phyloP scores from a whole-genome alignment of 2,329 filamentous ascomycete species.

The Microascus cirrosus region DNA sequence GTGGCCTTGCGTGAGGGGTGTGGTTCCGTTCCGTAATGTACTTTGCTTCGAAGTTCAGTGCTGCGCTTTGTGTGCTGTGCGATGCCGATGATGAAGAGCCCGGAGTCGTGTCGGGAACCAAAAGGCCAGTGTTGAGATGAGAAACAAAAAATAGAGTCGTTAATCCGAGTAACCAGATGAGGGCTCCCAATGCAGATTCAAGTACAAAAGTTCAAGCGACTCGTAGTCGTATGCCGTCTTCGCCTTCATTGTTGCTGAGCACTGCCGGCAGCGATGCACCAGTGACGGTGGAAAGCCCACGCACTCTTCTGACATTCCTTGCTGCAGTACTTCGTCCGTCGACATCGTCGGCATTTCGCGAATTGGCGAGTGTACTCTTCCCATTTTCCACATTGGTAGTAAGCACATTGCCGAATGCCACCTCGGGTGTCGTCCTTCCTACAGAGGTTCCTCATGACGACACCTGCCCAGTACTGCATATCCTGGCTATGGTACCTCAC shows the following conservation, averaged over 20 bases:
- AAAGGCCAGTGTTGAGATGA: not conserved
- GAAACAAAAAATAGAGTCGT: not conserved
- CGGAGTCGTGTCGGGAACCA: not conserved
- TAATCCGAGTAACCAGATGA: not conserved
- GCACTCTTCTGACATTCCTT: constrained; percentile 99
- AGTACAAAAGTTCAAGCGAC: not conserved
- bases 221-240: not conserved
- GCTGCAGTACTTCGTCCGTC: constrained; percentile 97
- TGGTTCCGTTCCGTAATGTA: not conserved
- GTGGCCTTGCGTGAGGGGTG: not conserved
- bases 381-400: constrained; percentile 98
- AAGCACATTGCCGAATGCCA: constrained; percentile 92
- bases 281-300: constrained; percentile 96
- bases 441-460: constrained; percentile 97
- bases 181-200: not conserved
- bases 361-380: constrained; percentile 95
- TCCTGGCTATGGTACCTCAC: constrained; percentile 89
- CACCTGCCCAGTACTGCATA: constrained; percentile 99
- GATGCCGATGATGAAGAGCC: not conserved
- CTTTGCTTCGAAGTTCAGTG: not conserved
- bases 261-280: constrained; percentile 66
- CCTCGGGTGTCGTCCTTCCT: constrained; percentile 92
- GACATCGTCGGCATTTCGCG: constrained; percentile 91
- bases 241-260: constrained; percentile 5
- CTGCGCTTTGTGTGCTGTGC: not conserved